phyloP scores from a whole-genome alignment of 176 grass and related monocot genomes.

The Lolium perenne region DNA sequence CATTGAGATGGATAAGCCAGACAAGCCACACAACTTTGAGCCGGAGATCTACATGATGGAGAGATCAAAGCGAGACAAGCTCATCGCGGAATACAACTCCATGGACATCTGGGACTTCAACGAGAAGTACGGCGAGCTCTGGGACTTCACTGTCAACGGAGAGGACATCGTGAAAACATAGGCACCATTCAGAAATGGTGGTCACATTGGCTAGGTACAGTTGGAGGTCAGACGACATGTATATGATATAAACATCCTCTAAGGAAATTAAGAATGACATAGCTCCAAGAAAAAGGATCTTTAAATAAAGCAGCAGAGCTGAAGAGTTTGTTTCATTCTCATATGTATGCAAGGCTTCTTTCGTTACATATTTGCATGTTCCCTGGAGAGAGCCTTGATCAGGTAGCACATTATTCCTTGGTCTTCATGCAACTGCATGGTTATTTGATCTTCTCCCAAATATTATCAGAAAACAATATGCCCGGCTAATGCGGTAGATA shows the following conservation, averaged over 20 bases:
- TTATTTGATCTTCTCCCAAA: not conserved
- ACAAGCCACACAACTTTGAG: conserved; percentile 97
- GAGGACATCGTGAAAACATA: conserved; percentile 79
- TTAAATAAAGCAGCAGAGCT: conserved; percentile 27
- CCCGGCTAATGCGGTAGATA: not conserved
- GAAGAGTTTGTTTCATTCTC: conserved; percentile 19
- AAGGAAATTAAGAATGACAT: conserved; percentile 20
- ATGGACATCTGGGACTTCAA: conserved; percentile 99
- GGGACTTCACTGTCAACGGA: conserved; percentile 88
- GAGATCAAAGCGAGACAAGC: conserved; percentile 80
- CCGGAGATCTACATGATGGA: conserved; percentile 98
- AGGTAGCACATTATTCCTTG: conserved; percentile 17
- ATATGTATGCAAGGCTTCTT: conserved; percentile 15
- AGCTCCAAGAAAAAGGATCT: conserved; percentile 26
- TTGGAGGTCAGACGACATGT: conserved; percentile 2
- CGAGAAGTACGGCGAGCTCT: conserved; percentile 95
- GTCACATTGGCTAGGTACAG: conserved; percentile 27
- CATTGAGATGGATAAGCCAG: conserved; percentile 90
- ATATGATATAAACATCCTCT: not conserved
- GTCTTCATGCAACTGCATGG: conserved; percentile 21
- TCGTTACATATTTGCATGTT: not conserved
- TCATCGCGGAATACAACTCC: conserved; percentile 89
- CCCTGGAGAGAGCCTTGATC: not conserved
- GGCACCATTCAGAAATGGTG: conserved; percentile 18
- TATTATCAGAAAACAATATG: not conserved